Evolutionary conservation across 208 protist species (phyloP), one percentile per base, ranked within the genome.

Genomic region (Herpetomonas samuelpessoai): DNA sequence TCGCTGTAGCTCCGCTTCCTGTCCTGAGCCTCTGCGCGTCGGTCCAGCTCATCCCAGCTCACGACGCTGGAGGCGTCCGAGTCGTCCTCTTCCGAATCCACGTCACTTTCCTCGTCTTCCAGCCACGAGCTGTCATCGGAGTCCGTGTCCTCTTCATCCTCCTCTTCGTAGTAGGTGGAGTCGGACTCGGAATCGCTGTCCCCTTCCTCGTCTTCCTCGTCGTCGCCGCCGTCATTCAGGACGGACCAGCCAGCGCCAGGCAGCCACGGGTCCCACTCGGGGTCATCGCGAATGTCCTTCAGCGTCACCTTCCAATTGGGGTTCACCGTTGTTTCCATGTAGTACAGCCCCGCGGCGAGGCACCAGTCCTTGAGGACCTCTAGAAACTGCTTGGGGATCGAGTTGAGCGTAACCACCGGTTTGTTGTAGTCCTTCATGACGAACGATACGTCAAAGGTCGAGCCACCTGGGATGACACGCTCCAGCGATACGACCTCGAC

Each of bases 381-480:
- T 1, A 93, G 66, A 21, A 65, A 70, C 25, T 62, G 60, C 21
- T 66, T 63, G 10, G 79, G 74, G 24, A 93, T 88, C 2, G 73
- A 81, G 46, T 62, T 84, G 50, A 96, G 81, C 2, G 78, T 81
- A 19, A 91, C 64, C 25, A 81, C 71, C 2, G 77, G 71, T 39
- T 68, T 91, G 62, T 77, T 82, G 78, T 98, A 98, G 76, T 99
- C 97, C 71, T 99, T 99, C 56, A 96, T 90, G n/a, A 99, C 90
- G 50, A 99, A 86, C 6, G 97, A 88, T 61, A 99, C 88, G 77
- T 99, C 98, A 79, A 99, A 98, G 31, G 97, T 99, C 19, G 83
- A 92, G 28, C 71, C 85, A 41, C 72, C 78, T 0, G 88, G 76
- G 39, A 90, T 70, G 16, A 98, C 85, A 39, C 97, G 91, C 74